These are phyloP conservation scores for Rhynchospora tenuis DNA, from an alignment of 176 grass and related monocot species.

Conservation along the genomic window DNA sequence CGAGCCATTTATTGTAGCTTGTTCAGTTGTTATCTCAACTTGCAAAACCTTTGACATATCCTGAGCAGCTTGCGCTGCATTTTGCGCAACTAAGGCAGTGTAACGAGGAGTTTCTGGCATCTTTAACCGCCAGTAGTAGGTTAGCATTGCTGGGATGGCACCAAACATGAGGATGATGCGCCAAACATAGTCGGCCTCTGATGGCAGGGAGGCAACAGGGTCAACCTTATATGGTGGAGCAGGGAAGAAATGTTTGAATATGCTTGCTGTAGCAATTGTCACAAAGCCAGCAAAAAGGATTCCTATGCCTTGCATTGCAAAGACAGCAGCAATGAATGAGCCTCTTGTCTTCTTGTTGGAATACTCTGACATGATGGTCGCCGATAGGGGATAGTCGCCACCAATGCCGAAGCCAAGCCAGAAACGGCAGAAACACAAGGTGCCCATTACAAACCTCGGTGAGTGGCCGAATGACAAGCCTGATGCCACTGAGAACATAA, in stretches of 20 bases:
- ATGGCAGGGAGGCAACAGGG: constrained; percentile 11
- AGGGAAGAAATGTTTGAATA: neutral
- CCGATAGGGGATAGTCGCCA: constrained; percentile 35
- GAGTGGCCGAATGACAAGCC: constrained; percentile 28
- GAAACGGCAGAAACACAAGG: constrained; percentile 36
- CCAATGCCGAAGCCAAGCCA: constrained; percentile 41
- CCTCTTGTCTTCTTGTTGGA: constrained; percentile 33
- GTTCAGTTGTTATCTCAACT: constrained; percentile 24
- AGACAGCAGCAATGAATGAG: constrained; percentile 35
- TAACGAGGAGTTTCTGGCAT: constrained; percentile 37
- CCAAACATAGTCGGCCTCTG: constrained; percentile 23
- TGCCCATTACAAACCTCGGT: constrained; percentile 4
- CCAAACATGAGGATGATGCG: constrained; percentile 32
- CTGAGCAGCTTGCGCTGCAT: constrained; percentile 11
- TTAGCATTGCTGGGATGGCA: constrained; percentile 20
- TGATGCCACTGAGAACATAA: constrained; percentile 22
- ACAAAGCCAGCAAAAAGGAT: constrained; percentile 28
- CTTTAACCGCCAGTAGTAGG: constrained; percentile 31
- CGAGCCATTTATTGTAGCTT: neutral
- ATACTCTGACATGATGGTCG: constrained; percentile 40
- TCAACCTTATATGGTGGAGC: constrained; percentile 5
- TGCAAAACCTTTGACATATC: constrained; percentile 37
- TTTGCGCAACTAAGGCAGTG: constrained; percentile 22
- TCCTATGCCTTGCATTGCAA: constrained; percentile 40
- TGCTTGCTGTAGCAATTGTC: constrained; percentile 12